These are phyloP conservation scores for Trametes punicea DNA, from an alignment of 768 basidiomycete species.

Conservation along the genomic window DNA sequence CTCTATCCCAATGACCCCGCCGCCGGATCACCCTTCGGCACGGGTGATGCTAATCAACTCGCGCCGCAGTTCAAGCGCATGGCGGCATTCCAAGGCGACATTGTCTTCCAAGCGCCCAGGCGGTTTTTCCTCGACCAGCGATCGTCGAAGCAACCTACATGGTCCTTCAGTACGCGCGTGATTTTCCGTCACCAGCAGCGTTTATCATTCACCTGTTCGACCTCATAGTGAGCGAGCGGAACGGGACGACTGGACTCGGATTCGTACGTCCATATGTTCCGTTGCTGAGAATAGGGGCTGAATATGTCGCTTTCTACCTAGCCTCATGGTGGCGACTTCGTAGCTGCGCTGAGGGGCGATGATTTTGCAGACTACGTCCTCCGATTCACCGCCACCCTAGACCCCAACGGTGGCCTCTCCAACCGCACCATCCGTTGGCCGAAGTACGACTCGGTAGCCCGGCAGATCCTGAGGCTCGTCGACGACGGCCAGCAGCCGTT, in stretches of 20 bases:
- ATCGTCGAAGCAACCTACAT: constrained; percentile 39
- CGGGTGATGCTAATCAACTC: constrained; percentile 42
- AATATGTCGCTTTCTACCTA: neutral
- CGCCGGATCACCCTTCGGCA: constrained; percentile 52
- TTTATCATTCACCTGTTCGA: too few species aligned
- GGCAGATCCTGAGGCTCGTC: constrained; percentile 39
- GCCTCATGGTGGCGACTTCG: constrained; percentile 25
- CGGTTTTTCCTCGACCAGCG: constrained; percentile 36
- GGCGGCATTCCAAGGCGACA: constrained; percentile 48
- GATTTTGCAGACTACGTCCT: constrained; percentile 47
- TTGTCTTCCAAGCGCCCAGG: constrained; percentile 47
- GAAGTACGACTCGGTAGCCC: constrained; percentile 34
- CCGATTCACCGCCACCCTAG: constrained; percentile 36
- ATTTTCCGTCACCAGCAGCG: too few species aligned
- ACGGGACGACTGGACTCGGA: neutral
- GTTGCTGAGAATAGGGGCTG: neutral
- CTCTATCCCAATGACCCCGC: constrained; percentile 35
- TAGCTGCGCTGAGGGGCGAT: constrained; percentile 14
- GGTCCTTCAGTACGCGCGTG: constrained; percentile 41
- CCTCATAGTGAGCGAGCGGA: neutral
- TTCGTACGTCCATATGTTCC: neutral
- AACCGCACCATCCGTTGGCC: constrained; percentile 40
- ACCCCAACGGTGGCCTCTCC: constrained; percentile 37
- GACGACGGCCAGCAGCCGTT: constrained; percentile 36
- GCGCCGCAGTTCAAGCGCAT: constrained; percentile 51